Evolutionary conservation across 1,284 basidiomycete genomes (phyloP), one percentile per base, ranked within the genome.

Genomic region (Rhodofomes roseus): DNA sequence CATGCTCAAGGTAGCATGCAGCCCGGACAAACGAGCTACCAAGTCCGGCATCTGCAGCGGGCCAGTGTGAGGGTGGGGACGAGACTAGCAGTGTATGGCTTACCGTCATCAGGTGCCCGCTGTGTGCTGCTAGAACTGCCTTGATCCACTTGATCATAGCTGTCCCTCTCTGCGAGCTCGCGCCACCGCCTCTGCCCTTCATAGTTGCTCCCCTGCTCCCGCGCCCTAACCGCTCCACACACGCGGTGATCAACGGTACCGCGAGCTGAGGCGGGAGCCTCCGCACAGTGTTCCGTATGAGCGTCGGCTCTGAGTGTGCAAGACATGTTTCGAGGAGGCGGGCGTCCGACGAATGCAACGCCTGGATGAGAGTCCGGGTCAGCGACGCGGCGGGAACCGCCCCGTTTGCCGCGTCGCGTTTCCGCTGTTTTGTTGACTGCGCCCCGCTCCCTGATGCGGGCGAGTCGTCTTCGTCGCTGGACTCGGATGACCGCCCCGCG

Each of bases 281-380:
- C 63, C 87, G 83, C 48, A 99, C 89, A 1, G 96, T 98, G 71
- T 94, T 93, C 57, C 89, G 84, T 65, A 99, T 93, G 44, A 99
- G 78, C 1, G 79, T 76, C 9, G 84, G 79, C 66, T 97, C 89
- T 20, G 93, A 92, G 75, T 98, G 94, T 0, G 84, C 78, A 34
- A 99, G 78, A 76, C 95, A 98, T 29, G 90, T 89, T 69, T 97
- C 94, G 59, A 99, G 79, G 41, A 99, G 78, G 6, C 88, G 86
- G 0, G 90, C 85, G 77, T 99, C 97, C 22, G 92, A 91, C 2
- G 96, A 98, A 73, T 99, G 96, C 51, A 99, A 78, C 0, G 97
- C 96, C 76, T 99, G 97, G 54, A 96, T 93, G 53, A 99, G 83
- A 16, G 96, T 96, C 56, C 95, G 90, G 25, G 96, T 94, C 57